phyloP scores from a whole-genome alignment of 1,139 yeast genomes.

The Candida freyschussii region DNA sequence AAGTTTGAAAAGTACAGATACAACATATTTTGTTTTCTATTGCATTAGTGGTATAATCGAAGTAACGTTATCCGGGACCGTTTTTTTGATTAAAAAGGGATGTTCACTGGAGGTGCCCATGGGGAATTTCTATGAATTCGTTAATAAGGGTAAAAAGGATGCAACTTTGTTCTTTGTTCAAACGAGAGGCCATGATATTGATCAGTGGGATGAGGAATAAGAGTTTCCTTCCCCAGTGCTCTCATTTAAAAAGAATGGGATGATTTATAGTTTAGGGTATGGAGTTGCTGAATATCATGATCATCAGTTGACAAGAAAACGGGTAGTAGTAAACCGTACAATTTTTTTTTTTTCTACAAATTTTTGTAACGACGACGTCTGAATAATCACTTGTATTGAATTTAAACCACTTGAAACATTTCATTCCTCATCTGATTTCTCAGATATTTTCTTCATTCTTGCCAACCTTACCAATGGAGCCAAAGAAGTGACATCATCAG shows the following conservation, averaged over 20 bases:
- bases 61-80: slow-evolving; percentile 55
- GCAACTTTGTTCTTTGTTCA: slow-evolving; percentile 78
- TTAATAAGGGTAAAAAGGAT: slow-evolving; percentile 50
- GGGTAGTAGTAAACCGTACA: too few species aligned
- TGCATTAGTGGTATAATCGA: slow-evolving; percentile 69
- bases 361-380: too few species aligned
- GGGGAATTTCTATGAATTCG: slow-evolving; percentile 64
- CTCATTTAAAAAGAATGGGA: too few species aligned
- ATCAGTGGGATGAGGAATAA: slow-evolving; percentile 22
- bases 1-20: slow-evolving; percentile 57
- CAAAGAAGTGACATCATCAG: slow-evolving; percentile 69
- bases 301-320: too few species aligned
- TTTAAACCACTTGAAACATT: too few species aligned
- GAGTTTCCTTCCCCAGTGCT: too few species aligned
- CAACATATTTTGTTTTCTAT: slow-evolving; percentile 68
- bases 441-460: slow-evolving; percentile 65
- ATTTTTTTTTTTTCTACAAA: too few species aligned
- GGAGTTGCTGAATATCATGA: too few species aligned
- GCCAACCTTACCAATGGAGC: slow-evolving; percentile 91
- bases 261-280: too few species aligned
- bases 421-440: slow-evolving; percentile 36
- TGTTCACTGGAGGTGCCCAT: slow-evolving; percentile 81
- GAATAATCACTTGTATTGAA: too few species aligned
- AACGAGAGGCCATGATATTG: slow-evolving; percentile 35
- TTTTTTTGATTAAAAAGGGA: slow-evolving; percentile 63